These are phyloP conservation scores for Setaria viridis DNA, from an alignment of 202 grass and related monocot species.

Conservation along the genomic window DNA sequence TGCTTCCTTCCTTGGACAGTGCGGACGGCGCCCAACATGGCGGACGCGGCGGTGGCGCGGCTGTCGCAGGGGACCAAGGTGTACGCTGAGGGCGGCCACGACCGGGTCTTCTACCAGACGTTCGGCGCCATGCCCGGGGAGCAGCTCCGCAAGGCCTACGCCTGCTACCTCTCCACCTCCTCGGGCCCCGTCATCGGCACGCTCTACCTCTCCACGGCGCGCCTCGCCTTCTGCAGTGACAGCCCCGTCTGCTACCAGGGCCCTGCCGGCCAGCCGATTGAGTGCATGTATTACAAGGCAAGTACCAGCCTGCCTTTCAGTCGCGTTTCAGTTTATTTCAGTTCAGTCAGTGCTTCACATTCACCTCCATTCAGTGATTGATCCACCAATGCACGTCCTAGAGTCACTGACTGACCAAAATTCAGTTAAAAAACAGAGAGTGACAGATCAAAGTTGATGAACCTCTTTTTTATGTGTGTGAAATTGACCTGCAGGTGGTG, in stretches of 20 bases:
- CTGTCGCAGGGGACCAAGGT: slow-evolving; percentile 93
- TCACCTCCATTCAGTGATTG: neutral
- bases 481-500: slow-evolving; percentile 55
- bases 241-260: slow-evolving; percentile 65
- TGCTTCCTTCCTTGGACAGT: slow-evolving; percentile 47
- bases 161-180: slow-evolving; percentile 95
- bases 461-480: neutral
- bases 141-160: slow-evolving; percentile 88
- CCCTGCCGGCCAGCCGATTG: slow-evolving; percentile 43
- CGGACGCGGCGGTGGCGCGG: slow-evolving; percentile 80
- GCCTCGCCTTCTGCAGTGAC: slow-evolving; percentile 94
- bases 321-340: neutral
- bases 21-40: slow-evolving; percentile 80
- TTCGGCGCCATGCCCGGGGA: slow-evolving; percentile 76
- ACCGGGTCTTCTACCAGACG: slow-evolving; percentile 83
- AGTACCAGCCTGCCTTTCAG: neutral
- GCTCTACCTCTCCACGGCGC: slow-evolving; percentile 81
- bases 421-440: too few relatives aligned
- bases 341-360: neutral
- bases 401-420: too few relatives aligned
- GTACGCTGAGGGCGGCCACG: slow-evolving; percentile 85
- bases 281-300: slow-evolving; percentile 84
- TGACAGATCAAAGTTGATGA: neutral
- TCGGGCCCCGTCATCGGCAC: slow-evolving; percentile 89
- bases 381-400: neutral